Conservation (phyloP, 148 eudicot species). For the Limonium bicolor region DNA sequence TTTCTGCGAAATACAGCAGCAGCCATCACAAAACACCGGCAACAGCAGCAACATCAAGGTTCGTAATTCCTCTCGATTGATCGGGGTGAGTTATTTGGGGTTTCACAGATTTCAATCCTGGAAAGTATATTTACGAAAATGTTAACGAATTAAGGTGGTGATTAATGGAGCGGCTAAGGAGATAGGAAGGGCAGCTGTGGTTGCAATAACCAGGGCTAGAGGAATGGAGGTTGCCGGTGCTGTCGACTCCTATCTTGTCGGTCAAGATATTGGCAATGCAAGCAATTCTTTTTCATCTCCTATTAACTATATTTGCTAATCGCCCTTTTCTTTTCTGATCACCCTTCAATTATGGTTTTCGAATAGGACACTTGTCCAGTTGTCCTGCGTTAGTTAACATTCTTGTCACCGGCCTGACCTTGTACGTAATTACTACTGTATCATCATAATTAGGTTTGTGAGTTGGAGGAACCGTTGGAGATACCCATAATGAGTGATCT, state of each 20-base stretch:
- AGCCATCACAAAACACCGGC: slow-evolving; percentile 51
- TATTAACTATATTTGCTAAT: background rate
- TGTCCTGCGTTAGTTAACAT: no score
- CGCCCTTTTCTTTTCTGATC: background rate
- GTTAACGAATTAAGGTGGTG: no score
- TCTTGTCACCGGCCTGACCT: no score
- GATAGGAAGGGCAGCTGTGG: slow-evolving; percentile 77
- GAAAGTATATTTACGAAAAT: no score
- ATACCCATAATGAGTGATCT: slow-evolving; percentile 80
- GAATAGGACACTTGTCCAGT: no score
- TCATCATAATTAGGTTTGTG: slow-evolving; percentile 40
- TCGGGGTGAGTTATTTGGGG: background rate
- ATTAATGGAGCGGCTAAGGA: slow-evolving; percentile 91
- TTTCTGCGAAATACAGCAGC: slow-evolving; percentile 48
- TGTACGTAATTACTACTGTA: no score
- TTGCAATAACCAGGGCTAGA: slow-evolving; percentile 75
- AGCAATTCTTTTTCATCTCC: no score
- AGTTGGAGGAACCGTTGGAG: slow-evolving; percentile 86
- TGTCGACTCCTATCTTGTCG: slow-evolving; percentile 48
- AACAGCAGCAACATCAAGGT: slow-evolving; percentile 79
- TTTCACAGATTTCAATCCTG: background rate
- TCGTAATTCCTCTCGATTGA: background rate
- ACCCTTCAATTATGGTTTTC: no score
- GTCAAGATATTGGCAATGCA: slow-evolving; percentile 80
- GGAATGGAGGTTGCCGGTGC: slow-evolving; percentile 97